Evolutionary conservation across 2,329 filamentous ascomycete genomes (phyloP).

Genomic region (Cadophora gregata): DNA sequence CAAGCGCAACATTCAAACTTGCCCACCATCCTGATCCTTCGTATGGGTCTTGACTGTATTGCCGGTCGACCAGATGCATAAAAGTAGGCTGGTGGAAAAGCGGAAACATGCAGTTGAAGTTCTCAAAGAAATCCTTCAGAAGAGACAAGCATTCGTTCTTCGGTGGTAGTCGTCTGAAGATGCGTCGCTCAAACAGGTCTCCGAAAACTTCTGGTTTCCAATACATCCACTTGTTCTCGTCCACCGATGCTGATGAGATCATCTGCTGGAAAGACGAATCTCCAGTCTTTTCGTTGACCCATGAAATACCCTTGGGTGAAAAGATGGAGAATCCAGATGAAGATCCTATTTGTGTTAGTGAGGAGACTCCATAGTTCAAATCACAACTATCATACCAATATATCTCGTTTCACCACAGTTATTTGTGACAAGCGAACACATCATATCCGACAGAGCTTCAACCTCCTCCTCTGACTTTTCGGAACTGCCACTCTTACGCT

Average conservation of each 20-base stretch:
- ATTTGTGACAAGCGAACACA: slow-evolving; percentile 97
- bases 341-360: slow-evolving; percentile 65
- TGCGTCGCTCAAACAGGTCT: slow-evolving; percentile 84
- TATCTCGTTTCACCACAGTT: slow-evolving; percentile 94
- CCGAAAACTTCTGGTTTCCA: slow-evolving; percentile 99
- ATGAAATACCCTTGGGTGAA: slow-evolving; percentile 96
- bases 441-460: slow-evolving; percentile 93
- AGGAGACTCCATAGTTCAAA: slow-evolving; percentile 68
- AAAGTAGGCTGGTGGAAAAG: slow-evolving; percentile 98
- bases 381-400: slow-evolving; percentile 68
- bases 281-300: slow-evolving; percentile 98
- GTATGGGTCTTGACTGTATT: slow-evolving; percentile 92
- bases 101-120: slow-evolving; percentile 99
- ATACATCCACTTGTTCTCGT: slow-evolving; percentile 94
- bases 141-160: slow-evolving; percentile 88
- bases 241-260: slow-evolving; percentile 88
- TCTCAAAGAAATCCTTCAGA: slow-evolving; percentile 93
- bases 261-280: slow-evolving; percentile 93
- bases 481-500: slow-evolving; percentile 42
- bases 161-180: slow-evolving; percentile 83
- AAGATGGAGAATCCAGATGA: slow-evolving; percentile 99
- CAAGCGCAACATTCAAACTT: slow-evolving; percentile 89
- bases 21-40: slow-evolving; percentile 99
- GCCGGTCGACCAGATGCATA: slow-evolving; percentile 93
- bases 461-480: slow-evolving; percentile 71